A percentile compares a stretch with the other conserved stretches of the same genome.
Evolutionary conservation across 2,329 filamentous ascomycete species (phyloP).

Genomic region (Alternaria burnsii): DNA sequence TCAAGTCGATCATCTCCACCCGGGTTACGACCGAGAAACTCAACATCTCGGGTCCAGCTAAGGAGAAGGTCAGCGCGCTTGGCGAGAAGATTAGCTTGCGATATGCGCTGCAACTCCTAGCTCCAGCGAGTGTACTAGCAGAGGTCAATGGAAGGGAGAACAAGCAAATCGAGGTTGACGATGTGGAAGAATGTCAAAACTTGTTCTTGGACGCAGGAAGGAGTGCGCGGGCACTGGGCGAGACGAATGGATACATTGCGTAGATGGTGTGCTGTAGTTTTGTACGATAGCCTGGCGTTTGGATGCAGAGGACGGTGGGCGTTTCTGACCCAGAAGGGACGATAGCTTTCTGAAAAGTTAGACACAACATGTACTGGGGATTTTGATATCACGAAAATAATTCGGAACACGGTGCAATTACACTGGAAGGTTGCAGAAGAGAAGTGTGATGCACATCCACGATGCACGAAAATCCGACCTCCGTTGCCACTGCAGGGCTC

Average conservation of each 20-base stretch:
- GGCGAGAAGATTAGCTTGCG: conserved; percentile 89
- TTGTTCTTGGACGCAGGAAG: conserved; percentile 60
- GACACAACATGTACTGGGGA: conserved; percentile 12
- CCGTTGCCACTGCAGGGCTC: conserved; percentile 30
- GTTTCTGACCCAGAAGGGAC: conserved; percentile 14
- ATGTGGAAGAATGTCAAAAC: conserved; percentile 61
- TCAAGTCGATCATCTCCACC: conserved; percentile 88
- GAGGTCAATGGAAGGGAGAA: conserved; percentile 66
- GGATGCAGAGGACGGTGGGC: conserved; percentile 15
- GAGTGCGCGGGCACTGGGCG: conserved; percentile 52
- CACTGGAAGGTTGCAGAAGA: not conserved
- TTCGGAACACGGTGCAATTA: not conserved
- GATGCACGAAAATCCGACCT: conserved; percentile 9
- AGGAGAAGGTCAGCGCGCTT: conserved; percentile 86
- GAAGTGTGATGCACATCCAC: not conserved
- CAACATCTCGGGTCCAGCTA: conserved; percentile 78
- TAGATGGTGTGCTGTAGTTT: conserved; percentile 24
- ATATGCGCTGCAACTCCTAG: conserved; percentile 91
- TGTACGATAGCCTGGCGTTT: conserved; percentile 27
- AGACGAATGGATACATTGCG: conserved; percentile 46
- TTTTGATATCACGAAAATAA: conserved; percentile 13
- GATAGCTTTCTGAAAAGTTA: conserved; percentile 16
- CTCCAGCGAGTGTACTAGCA: conserved; percentile 88
- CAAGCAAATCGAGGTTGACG: conserved; percentile 61
- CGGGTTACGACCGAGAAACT: conserved; percentile 84